These are phyloP conservation scores for Candida xyloterini DNA, from an alignment of 805 yeast genomes.

Conservation along the genomic window DNA sequence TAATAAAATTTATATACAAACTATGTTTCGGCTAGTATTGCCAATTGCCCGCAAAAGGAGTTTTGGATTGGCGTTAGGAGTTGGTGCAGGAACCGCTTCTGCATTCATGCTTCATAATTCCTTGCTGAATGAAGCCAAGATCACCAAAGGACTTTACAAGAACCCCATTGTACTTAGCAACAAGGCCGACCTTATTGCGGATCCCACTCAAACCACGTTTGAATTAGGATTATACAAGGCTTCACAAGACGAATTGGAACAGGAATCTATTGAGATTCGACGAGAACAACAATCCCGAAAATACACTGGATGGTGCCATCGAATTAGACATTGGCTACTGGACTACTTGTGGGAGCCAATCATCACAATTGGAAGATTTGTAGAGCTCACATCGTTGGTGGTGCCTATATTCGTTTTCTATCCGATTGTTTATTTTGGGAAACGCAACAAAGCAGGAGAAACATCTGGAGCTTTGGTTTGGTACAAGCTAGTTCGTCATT, in stretches of 20 bases:
- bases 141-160: constrained; percentile 17
- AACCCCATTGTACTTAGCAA: constrained; percentile 18
- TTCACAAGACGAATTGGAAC: constrained; percentile 53
- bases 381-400: constrained; percentile 64
- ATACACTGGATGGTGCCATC: constrained; percentile 34
- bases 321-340: constrained; percentile 40
- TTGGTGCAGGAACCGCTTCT: constrained; percentile 9
- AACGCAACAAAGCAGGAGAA: constrained; percentile 37
- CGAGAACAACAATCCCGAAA: constrained; percentile 19
- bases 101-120: constrained; percentile 4
- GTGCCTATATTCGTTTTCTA: constrained; percentile 61
- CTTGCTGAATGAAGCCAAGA: constrained; percentile 15
- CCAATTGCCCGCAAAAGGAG: constrained; percentile 5
- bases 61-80: constrained; percentile 4
- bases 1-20: background rate
- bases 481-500: constrained; percentile 61
- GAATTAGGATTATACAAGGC: constrained; percentile 63
- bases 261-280: constrained; percentile 37
- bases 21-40: constrained; percentile 6
- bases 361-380: constrained; percentile 62
- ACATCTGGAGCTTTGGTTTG: constrained; percentile 66
- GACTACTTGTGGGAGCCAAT: constrained; percentile 70
- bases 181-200: constrained; percentile 42
- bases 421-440: constrained; percentile 64
- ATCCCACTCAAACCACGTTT: constrained; percentile 55